phyloP scores from a whole-genome alignment of 1,139 yeast species.

The Yamadazyma dushanensis region DNA sequence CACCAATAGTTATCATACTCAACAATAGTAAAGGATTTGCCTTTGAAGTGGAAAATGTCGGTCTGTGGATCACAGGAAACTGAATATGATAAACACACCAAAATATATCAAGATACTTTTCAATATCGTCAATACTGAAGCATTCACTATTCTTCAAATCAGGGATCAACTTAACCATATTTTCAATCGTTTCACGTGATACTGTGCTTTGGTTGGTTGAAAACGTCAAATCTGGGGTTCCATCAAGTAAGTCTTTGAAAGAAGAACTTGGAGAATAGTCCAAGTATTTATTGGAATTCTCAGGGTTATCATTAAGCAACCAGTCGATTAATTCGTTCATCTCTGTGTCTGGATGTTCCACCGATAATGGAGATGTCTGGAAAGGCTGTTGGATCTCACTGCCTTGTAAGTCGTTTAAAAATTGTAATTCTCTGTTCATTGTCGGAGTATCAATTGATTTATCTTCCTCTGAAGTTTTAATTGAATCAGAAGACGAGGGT shows the following conservation, averaged over 20 bases:
- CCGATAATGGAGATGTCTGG: constrained; percentile 1
- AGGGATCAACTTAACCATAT: constrained; percentile 31
- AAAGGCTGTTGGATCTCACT: neutral
- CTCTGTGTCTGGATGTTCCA: constrained; percentile 5
- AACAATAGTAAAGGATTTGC: constrained; percentile 54
- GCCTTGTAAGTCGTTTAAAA: constrained; percentile 1
- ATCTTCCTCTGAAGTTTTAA: too few relatives aligned
- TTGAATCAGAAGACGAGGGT: too few relatives aligned
- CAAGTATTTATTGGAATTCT: constrained; percentile 18
- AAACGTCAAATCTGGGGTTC: constrained; percentile 27
- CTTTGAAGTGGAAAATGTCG: constrained; percentile 53
- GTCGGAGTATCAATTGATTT: neutral
- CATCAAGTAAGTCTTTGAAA: constrained; percentile 32
- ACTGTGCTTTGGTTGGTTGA: constrained; percentile 24
- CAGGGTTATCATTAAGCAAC: constrained; percentile 10
- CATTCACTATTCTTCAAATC: constrained; percentile 24
- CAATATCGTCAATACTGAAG: constrained; percentile 22
- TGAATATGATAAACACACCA: constrained; percentile 61
- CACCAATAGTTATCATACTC: constrained; percentile 58
- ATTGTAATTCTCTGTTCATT: constrained; percentile 1
- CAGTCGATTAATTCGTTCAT: constrained; percentile 10
- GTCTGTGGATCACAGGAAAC: constrained; percentile 58
- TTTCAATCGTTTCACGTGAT: constrained; percentile 26
- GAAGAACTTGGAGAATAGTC: constrained; percentile 23
- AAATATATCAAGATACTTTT: constrained; percentile 30